Percentiles rank a stretch among this genome's conserved stretches.
These are phyloP conservation scores for Pythium apleroticum DNA, from an alignment of 352 stramenopile genomes.

Conservation along the genomic window DNA sequence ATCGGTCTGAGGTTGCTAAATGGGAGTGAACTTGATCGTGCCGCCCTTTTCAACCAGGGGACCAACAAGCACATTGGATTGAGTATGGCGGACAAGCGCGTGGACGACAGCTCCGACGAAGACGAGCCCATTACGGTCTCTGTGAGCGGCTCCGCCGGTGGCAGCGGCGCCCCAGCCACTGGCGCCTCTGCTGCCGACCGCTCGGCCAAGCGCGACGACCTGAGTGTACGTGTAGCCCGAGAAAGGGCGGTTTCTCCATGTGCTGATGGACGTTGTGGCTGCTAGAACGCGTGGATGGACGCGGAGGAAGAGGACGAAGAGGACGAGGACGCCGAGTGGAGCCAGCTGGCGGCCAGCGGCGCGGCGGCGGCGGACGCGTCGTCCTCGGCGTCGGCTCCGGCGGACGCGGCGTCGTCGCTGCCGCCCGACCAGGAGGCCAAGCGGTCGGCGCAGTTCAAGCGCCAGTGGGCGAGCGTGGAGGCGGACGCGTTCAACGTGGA, in stretches of 20 bases:
- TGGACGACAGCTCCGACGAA: constrained; percentile 81
- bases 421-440: constrained; percentile 28
- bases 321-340: constrained; percentile 79
- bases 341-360: constrained; percentile 34
- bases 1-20: neutral
- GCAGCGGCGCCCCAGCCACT: neutral
- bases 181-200: neutral
- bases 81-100: constrained; percentile 28
- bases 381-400: constrained; percentile 2
- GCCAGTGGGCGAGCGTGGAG: constrained; percentile 47
- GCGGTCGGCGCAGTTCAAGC: constrained; percentile 63
- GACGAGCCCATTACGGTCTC: constrained; percentile 69
- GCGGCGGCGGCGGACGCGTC: neutral
- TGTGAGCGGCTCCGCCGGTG: constrained; percentile 13
- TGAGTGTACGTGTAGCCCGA: constrained; percentile 32
- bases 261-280: neutral
- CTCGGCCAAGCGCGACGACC: constrained; percentile 31
- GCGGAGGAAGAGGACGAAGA: constrained; percentile 76
- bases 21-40: constrained; percentile 7
- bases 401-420: constrained; percentile 18
- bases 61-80: constrained; percentile 6
- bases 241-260: neutral
- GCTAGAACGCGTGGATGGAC: constrained; percentile 75
- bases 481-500: constrained; percentile 72
- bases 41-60: constrained; percentile 25